Evolutionary conservation across 2,329 filamentous ascomycete species (phyloP), one percentile per base, ranked within the genome.

Genomic region (Neofusicoccum ribis): DNA sequence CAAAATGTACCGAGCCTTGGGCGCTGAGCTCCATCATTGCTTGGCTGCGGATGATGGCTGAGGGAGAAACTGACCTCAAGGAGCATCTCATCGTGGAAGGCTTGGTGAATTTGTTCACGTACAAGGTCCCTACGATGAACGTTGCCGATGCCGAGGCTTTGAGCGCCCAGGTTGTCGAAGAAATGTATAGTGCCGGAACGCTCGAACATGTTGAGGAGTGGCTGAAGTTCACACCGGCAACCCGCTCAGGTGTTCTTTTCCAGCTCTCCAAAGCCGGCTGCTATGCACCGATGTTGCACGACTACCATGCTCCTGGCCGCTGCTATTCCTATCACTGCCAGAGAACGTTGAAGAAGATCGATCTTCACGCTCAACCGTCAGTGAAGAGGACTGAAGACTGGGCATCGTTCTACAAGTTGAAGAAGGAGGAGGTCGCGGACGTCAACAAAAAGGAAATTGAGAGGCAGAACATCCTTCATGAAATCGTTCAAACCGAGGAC

Each of bases 91-190:
- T 99, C 60, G 89, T 92, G 66, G 93, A 98, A 70, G 93, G 92
- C 2, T 84, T 99, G 47, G 89, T 97, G 47, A 91, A 89, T 36
- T 82, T 99, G 6, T 98, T 99, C 76, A 96, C 92, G 1, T 87
- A 91, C 78, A 98, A 97, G 77, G 93, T 99, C 0, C 93, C 95
- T 0, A 99, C 93, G 0, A 97, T 99, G 92, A 98, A 99, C 71
- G 94, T 95, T 47, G 93, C 94, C 5, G 96, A 99, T 81, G 95
- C 95, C 0, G 95, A 99, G 76, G 90, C 89, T 0, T 83, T 99
- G 60, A 92, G 91, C 67, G 86, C 87, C 66, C 88, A 87, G 46
- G 91, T 97, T 0, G 88, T 96, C 2, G 83, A 88, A 63, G 86
- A 89, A 52, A 95, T 99, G 91, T 86, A 94, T 69, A 84, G 86